Evolutionary conservation across 306 rosid species (phyloP), one percentile per base, ranked within the genome.

Genomic region (Casuarina equisetifolia): DNA sequence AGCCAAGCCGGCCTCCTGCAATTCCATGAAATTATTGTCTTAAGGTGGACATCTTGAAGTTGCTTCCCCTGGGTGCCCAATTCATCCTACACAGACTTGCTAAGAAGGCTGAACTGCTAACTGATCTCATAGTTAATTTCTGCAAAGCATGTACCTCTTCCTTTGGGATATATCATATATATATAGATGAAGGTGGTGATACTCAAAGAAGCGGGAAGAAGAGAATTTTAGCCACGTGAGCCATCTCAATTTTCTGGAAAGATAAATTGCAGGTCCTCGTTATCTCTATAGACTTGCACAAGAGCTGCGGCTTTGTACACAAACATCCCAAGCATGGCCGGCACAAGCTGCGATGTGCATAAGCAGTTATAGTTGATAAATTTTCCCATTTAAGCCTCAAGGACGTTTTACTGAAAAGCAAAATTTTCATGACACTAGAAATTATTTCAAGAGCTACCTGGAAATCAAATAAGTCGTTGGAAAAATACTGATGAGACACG

Each of bases 251-350:
- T 82, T 42, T 90, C 95, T 5, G 97, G 95, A 81, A 92, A 92
- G 50, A 84, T 81, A 46, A 94, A 43, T 54, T 17, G 79, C 66
- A 94, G 85, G 79, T 86, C 93, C 81, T 92, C 94, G 43, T 94
- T 94, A 78, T 94, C 98, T 83, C 98, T 86, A 74, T 94, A 92
- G 49, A 90, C 97, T 90, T 94, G 98, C 58, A 88, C 91, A 52
- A 94, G 92, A 39, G 70, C 90, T 55, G 97, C 98, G 72, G 93
- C 98, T 84, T 94, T 94, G 82, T 94, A 90, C 67, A 90, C 98
- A 75, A 94, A 89, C 97, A 94, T 80, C 80, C 98, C 98, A 70
- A 92, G 76, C 93, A 92, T 92, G 44, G 98, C 98, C 10, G 98
- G 98, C 74, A 90, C 94, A 79, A 94, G 81, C 98, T 94, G 83